A percentile compares a stretch with the other conserved stretches of the same genome.
These are phyloP conservation scores for Penicillium flavigenum DNA, from an alignment of 495 filamentous ascomycete genomes.

Conservation along the genomic window DNA sequence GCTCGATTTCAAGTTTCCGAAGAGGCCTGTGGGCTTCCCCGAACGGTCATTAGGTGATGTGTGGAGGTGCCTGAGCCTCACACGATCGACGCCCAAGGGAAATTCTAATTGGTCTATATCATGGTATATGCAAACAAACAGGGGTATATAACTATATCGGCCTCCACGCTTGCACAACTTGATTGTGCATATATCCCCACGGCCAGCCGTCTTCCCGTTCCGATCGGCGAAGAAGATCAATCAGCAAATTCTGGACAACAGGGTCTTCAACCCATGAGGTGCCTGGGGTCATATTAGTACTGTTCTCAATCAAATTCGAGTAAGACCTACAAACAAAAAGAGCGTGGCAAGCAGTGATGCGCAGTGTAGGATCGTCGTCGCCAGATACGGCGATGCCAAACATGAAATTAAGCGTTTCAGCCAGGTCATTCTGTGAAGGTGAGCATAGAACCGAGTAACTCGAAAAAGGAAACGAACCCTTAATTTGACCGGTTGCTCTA, in stretches of 20 bases:
- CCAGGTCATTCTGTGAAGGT: constrained; percentile 26
- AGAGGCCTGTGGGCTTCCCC: too few relatives aligned
- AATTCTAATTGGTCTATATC: background rate
- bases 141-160: constrained; percentile 8
- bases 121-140: background rate
- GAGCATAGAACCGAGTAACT: background rate
- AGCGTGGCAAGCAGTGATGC: constrained; percentile 44
- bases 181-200: constrained; percentile 30
- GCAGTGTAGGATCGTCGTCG: constrained; percentile 39
- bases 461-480: constrained; percentile 26
- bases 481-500: constrained; percentile 17
- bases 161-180: constrained; percentile 7
- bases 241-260: constrained; percentile 23
- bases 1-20: too few relatives aligned
- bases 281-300: constrained; percentile 22
- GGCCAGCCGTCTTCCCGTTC: constrained; percentile 33
- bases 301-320: background rate
- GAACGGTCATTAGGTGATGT: too few relatives aligned
- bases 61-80: too few relatives aligned
- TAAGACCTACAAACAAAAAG: constrained; percentile 36
- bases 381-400: constrained; percentile 43
- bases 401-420: constrained; percentile 34
- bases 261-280: constrained; percentile 37
- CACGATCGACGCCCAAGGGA: too few relatives aligned
- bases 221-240: constrained; percentile 29